Evolutionary conservation across 129 eudicot genomes (phyloP).

Genomic region (Glebionis coronaria): DNA sequence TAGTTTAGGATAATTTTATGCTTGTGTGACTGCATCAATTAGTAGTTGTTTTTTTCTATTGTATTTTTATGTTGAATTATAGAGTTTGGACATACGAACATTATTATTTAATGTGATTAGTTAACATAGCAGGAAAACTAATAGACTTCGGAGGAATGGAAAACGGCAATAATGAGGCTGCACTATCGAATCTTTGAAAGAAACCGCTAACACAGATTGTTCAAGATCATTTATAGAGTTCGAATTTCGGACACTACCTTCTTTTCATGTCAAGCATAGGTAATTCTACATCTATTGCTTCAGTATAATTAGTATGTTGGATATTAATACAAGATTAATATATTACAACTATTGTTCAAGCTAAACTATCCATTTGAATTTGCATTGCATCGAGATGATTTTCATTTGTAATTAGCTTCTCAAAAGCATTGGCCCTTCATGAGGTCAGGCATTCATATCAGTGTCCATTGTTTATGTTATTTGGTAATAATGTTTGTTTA

Average conservation of each 20-base stretch:
- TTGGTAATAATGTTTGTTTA: slow-evolving; percentile 26
- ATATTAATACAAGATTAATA: neutral
- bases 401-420: slow-evolving; percentile 87
- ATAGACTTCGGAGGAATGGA: slow-evolving; percentile 94
- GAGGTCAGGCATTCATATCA: slow-evolving; percentile 62
- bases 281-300: slow-evolving; percentile 25
- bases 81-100: neutral
- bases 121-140: slow-evolving; percentile 71
- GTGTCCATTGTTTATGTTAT: slow-evolving; percentile 20
- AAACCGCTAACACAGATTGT: slow-evolving; percentile 80
- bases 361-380: slow-evolving; percentile 87
- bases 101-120: slow-evolving; percentile 23
- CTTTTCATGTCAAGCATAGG: slow-evolving; percentile 99
- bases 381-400: slow-evolving; percentile 91
- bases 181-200: slow-evolving; percentile 61
- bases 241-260: slow-evolving; percentile 94
- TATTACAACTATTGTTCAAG: slow-evolving; percentile 77
- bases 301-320: neutral
- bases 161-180: slow-evolving; percentile 87
- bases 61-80: neutral
- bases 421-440: slow-evolving; percentile 68
- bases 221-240: slow-evolving; percentile 95
- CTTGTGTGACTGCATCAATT: too few species aligned
- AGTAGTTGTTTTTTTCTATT: neutral
- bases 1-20: too few species aligned